Evolutionary conservation across 768 basidiomycete species (phyloP).

Genomic region (Psilocybe sp.): DNA sequence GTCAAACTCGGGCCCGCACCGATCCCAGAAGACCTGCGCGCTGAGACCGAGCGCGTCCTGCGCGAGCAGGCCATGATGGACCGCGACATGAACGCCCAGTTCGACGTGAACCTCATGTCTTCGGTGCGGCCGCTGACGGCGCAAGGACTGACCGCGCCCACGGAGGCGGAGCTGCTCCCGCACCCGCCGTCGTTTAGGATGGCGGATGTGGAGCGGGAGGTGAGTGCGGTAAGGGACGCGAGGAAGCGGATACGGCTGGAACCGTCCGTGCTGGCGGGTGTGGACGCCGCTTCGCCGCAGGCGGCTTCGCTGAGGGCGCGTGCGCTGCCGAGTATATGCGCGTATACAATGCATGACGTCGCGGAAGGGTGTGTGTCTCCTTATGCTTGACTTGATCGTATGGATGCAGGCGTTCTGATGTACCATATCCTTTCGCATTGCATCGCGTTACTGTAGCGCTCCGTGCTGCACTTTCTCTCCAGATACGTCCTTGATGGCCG

Average conservation of each 20-base stretch:
- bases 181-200: conserved; percentile 81
- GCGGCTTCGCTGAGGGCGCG: conserved; percentile 53
- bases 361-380: conserved; percentile 76
- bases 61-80: conserved; percentile 81
- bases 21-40: conserved; percentile 72
- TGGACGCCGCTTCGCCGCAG: conserved; percentile 60
- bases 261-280: conserved; percentile 56
- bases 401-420: not conserved
- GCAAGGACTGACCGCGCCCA: conserved; percentile 60
- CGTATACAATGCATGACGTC: conserved; percentile 92
- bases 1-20: conserved; percentile 87
- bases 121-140: conserved; percentile 44
- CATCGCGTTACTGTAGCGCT: conserved; percentile 63
- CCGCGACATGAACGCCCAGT: conserved; percentile 62
- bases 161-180: conserved; percentile 72
- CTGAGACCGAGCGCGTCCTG: conserved; percentile 77
- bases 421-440: not conserved
- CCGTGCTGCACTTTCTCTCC: conserved; percentile 87
- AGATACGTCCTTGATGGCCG: conserved; percentile 90
- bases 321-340: conserved; percentile 88
- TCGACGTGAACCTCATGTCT: conserved; percentile 63
- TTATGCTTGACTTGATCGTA: not conserved
- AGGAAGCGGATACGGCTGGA: conserved; percentile 91
- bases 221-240: conserved; percentile 84
- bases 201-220: conserved; percentile 87